A percentile compares a stretch with the other conserved stretches of the same genome.
Evolutionary conservation across 345 rosid genomes (phyloP).

Genomic region (Geranium rotundifolium): DNA sequence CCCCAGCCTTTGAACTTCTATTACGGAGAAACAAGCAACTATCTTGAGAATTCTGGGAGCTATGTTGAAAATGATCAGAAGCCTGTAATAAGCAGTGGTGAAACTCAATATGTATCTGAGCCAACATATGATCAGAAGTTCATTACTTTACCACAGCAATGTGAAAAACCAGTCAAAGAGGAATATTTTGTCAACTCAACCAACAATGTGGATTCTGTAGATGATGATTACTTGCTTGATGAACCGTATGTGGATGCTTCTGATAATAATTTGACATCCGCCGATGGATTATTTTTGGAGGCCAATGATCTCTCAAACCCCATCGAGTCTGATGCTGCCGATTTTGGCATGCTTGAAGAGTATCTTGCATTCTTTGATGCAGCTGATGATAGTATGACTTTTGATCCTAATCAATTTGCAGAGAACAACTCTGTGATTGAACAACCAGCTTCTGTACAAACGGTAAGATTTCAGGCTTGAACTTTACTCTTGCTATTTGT

Average conservation of each 20-base stretch:
- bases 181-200: constrained; percentile 28
- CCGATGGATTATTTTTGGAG: constrained; percentile 48
- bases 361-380: constrained; percentile 62
- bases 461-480: constrained; percentile 24
- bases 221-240: constrained; percentile 22
- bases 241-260: constrained; percentile 39
- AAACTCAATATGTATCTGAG: constrained; percentile 13
- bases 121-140: constrained; percentile 24
- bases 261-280: constrained; percentile 20
- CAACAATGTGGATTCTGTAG: constrained; percentile 23
- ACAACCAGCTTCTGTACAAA: constrained; percentile 13
- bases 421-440: constrained; percentile 18
- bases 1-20: constrained; percentile 29
- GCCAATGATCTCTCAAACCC: constrained; percentile 54
- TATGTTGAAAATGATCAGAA: constrained; percentile 37
- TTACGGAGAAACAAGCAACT: constrained; percentile 49
- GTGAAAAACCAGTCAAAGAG: constrained; percentile 26
- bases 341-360: constrained; percentile 50
- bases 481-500: neutral
- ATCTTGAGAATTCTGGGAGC: constrained; percentile 25
- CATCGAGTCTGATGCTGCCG: constrained; percentile 26
- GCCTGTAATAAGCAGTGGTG: constrained; percentile 24
- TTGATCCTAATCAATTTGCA: constrained; percentile 46
- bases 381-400: constrained; percentile 34
- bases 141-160: constrained; percentile 28